Evolutionary conservation across 306 rosid species (phyloP), one percentile per base, ranked within the genome.

Genomic region (Parietaria judaica): DNA sequence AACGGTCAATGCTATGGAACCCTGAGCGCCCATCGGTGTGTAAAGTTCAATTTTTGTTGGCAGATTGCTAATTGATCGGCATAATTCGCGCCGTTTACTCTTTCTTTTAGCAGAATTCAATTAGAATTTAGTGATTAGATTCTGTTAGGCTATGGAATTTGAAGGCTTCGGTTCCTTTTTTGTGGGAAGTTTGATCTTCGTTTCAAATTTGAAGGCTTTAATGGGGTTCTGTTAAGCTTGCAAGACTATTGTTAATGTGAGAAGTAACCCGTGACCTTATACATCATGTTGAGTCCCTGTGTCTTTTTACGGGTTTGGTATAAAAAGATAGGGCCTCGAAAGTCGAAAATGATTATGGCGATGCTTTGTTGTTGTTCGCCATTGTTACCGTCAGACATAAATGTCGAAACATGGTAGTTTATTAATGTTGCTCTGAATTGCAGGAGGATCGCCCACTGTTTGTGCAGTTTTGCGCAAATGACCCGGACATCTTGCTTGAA

Each of bases 381-480:
- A n/a, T n/a, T n/a, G n/a, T n/a, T n/a, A n/a, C n/a, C n/a, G n/a
- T n/a, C n/a, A n/a, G n/a, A n/a, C 44, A 7, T 39, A 3, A 7
- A 39, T 39, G 44, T 39, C 5, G 44, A 39, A 7, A 7, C n/a
- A n/a, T n/a, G 44, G 4, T 39, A 39, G 44, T 7, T 39, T 39
- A 39, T 3, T 39, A 3, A 3, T 39, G 44, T 39, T 39, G 44
- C 4, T 45, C 38, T 49, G 52, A 49, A 44, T 43, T 74, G 70
- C 76, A 83, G 83, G 88, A 76, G 77, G 99, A 94, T 68, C 84
- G 90, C 34, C 97, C 99, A 0, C 74, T 94, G 41, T 88, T 88
- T 83, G 97, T 88, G 55, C 99, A 88, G 54, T 94, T 94, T 76
- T 94, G 99, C 69, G 95, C 99, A 13, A 94, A 88, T 64, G 89